These are phyloP conservation scores for Aureobasidium sp. DNA, from an alignment of 2,329 filamentous ascomycete genomes.

Conservation along the genomic window DNA sequence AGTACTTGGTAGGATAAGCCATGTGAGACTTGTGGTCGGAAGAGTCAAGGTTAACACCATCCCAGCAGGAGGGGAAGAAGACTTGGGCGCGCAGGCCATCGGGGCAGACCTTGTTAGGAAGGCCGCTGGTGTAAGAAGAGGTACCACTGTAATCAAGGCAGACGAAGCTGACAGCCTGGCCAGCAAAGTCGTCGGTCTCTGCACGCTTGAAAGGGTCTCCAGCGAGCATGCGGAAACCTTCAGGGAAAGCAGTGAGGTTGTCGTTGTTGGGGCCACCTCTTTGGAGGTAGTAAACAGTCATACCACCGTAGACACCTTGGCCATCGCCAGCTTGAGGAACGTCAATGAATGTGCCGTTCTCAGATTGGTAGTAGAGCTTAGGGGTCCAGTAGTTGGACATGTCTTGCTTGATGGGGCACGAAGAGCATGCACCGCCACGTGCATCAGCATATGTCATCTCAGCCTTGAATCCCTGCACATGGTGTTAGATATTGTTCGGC, in stretches of 20 bases:
- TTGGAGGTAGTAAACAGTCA: slow-evolving; percentile 66
- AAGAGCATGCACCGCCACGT: slow-evolving; percentile 59
- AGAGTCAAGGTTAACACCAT: slow-evolving; percentile 53
- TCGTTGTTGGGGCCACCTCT: slow-evolving; percentile 52
- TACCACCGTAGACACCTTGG: slow-evolving; percentile 45
- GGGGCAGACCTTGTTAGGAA: slow-evolving; percentile 65
- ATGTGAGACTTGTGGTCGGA: slow-evolving; percentile 59
- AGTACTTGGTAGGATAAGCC: slow-evolving; percentile 48
- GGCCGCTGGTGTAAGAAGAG: slow-evolving; percentile 46
- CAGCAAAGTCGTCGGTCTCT: slow-evolving; percentile 48
- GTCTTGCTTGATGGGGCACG: slow-evolving; percentile 61
- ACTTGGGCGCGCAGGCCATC: slow-evolving; percentile 57
- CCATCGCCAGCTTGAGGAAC: slow-evolving; percentile 51
- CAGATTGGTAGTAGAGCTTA: slow-evolving; percentile 59
- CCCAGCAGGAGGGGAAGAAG: slow-evolving; percentile 69
- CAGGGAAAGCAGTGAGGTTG: slow-evolving; percentile 61
- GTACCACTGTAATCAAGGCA: slow-evolving; percentile 47
- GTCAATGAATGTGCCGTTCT: slow-evolving; percentile 51
- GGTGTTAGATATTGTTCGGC: background rate
- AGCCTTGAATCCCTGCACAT: slow-evolving; percentile 48
- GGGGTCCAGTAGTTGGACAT: slow-evolving; percentile 74
- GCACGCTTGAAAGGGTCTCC: slow-evolving; percentile 56
- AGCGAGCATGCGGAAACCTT: slow-evolving; percentile 63
- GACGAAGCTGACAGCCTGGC: slow-evolving; percentile 49
- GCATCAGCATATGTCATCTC: slow-evolving; percentile 56